These are phyloP conservation scores for Lipomyces yamadae DNA, from an alignment of 805 yeast species.

Conservation along the genomic window DNA sequence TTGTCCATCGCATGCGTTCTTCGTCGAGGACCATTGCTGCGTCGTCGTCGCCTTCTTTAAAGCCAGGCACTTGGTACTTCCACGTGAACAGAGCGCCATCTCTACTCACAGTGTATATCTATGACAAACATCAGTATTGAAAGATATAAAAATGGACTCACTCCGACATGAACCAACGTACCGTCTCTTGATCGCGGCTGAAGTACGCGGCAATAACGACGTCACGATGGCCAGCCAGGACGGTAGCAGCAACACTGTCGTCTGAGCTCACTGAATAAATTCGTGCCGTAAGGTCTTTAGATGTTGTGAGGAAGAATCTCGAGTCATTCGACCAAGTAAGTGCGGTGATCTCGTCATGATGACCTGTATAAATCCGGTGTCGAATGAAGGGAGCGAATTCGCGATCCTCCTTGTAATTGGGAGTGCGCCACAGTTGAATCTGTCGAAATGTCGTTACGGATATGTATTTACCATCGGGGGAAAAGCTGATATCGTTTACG, in stretches of 20 bases:
- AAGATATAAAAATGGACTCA: background rate
- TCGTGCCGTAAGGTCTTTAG: slow-evolving; percentile 88
- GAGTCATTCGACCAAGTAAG: slow-evolving; percentile 91
- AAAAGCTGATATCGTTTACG: slow-evolving; percentile 75
- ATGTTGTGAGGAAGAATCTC: slow-evolving; percentile 80
- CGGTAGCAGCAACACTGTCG: slow-evolving; percentile 77
- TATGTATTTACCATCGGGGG: slow-evolving; percentile 86
- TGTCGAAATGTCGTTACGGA: slow-evolving; percentile 84
- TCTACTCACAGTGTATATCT: slow-evolving; percentile 83
- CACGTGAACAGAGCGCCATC: slow-evolving; percentile 94
- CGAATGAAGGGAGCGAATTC: slow-evolving; percentile 97
- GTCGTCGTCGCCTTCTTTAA: slow-evolving; percentile 53
- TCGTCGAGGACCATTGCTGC: slow-evolving; percentile 49
- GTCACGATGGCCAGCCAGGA: slow-evolving; percentile 91
- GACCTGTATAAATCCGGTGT: slow-evolving; percentile 89
- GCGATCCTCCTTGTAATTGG: slow-evolving; percentile 73
- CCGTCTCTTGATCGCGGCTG: slow-evolving; percentile 78
- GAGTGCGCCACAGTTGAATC: slow-evolving; percentile 93
- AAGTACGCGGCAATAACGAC: slow-evolving; percentile 86
- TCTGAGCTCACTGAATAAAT: slow-evolving; percentile 75
- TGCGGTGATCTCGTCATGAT: slow-evolving; percentile 77
- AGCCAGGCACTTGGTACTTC: slow-evolving; percentile 71
- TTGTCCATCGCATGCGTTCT: slow-evolving; percentile 68
- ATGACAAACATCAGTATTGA: background rate
- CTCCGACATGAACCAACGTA: background rate